Conservation (phyloP, 352 stramenopile genomes). For the Pythium biforme region DNA sequence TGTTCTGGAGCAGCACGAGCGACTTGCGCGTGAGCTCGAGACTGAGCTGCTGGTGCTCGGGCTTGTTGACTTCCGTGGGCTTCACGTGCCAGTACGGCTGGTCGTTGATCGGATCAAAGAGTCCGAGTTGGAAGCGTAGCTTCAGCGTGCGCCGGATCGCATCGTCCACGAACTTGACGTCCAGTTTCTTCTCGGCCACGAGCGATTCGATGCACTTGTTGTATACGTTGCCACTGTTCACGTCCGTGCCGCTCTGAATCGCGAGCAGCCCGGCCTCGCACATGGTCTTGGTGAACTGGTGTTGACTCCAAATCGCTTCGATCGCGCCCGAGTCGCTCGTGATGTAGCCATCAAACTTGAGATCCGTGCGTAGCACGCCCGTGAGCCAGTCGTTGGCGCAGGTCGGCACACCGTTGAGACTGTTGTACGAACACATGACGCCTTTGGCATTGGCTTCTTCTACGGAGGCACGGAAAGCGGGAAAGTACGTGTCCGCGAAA, state of each 20-base stretch:
- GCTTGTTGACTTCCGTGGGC: constrained; percentile 72
- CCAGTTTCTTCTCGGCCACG: constrained; percentile 45
- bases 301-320: constrained; percentile 67
- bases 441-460: constrained; percentile 72
- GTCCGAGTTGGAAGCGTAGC: constrained; percentile 89
- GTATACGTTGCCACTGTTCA: constrained; percentile 88
- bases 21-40: constrained; percentile 80
- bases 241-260: constrained; percentile 78
- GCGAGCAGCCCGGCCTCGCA: constrained; percentile 61
- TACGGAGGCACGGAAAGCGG: constrained; percentile 82
- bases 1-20: constrained; percentile 94
- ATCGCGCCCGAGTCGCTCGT: constrained; percentile 94
- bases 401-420: constrained; percentile 91
- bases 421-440: constrained; percentile 98
- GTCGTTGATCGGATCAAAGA: constrained; percentile 89
- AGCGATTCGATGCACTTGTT: constrained; percentile 66
- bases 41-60: constrained; percentile 56
- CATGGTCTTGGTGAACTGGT: constrained; percentile 76
- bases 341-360: constrained; percentile 94
- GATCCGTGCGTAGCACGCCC: constrained; percentile 63
- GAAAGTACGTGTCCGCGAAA: constrained; percentile 92
- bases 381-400: constrained; percentile 88
- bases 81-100: constrained; percentile 79
- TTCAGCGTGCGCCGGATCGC: constrained; percentile 67
- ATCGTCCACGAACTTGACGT: constrained; percentile 54